Percentiles rank a stretch among this genome's conserved stretches.
These are phyloP conservation scores for Pseudocercospora pini-densiflorae DNA, from an alignment of 2,329 filamentous ascomycete genomes.

Conservation along the genomic window DNA sequence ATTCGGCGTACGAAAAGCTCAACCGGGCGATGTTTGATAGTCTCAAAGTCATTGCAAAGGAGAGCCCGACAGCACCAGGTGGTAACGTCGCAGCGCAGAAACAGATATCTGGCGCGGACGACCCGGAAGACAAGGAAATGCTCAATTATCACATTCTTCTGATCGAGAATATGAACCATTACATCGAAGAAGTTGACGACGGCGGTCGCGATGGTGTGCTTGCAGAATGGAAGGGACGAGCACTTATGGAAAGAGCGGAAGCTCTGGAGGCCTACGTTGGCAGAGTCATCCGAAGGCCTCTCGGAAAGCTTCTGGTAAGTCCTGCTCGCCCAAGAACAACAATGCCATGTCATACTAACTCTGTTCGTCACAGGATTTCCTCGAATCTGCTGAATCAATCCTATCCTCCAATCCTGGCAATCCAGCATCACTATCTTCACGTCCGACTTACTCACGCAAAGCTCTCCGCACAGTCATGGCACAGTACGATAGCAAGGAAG, in stretches of 20 bases:
- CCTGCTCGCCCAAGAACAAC: no score
- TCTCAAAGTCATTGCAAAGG: constrained; percentile 88
- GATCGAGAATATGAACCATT: constrained; percentile 99
- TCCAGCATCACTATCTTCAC: constrained; percentile 68
- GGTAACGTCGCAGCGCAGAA: constrained; percentile 55
- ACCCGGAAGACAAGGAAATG: constrained; percentile 90
- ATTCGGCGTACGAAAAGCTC: constrained; percentile 85
- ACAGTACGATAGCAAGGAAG: constrained; percentile 79
- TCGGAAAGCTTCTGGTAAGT: constrained; percentile 80
- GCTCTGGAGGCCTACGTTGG: constrained; percentile 87
- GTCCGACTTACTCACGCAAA: constrained; percentile 80
- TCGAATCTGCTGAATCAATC: constrained; percentile 82
- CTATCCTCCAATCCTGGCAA: constrained; percentile 57
- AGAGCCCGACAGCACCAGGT: constrained; percentile 56
- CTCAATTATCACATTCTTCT: constrained; percentile 96
- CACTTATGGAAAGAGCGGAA: constrained; percentile 77
- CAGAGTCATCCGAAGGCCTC: constrained; percentile 83
- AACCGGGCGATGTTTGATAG: constrained; percentile 97
- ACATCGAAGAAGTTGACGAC: constrained; percentile 85
- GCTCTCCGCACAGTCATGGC: constrained; percentile 86
- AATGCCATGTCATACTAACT: no score
- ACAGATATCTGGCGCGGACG: constrained; percentile 52
- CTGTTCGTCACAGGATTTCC: constrained; percentile 65
- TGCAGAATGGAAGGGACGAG: constrained; percentile 80
- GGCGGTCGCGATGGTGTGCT: constrained; percentile 69